Evolutionary conservation across 176 grass and related monocot species (phyloP), one percentile per base, ranked within the genome.

Genomic region (Ananas comosus): DNA sequence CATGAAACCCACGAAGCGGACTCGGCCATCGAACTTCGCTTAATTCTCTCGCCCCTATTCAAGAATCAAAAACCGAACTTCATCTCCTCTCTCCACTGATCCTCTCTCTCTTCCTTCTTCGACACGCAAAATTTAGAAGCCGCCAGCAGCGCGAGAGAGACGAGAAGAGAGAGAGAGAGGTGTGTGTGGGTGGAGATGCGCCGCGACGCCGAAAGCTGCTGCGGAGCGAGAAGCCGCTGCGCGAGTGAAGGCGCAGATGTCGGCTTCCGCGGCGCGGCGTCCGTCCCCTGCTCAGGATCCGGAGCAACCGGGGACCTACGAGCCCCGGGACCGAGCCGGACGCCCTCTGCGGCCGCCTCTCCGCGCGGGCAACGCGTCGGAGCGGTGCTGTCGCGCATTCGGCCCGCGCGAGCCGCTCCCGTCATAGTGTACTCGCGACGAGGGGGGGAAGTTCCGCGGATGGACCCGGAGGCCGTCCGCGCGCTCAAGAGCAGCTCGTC

Each of bases 361-460:
- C 83, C 42, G 14, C 42, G 14, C 50, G 22, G 4, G 69, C 23
- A 82, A 53, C 58, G 66, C 65, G 70, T 66, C 48, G 84, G 66
- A 64, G 70, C 61, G 50, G 29, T 17, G 65, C 29, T 42, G 70
- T 42, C n/a, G 56, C 12, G 11, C 58, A n/a, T n/a, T 47, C n/a
- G 85, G 78, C 81, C 75, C 18, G 82, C 64, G 13, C 80, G 84
- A n/a, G 68, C 94, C 94, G 23, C 77, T 97, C n/a, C 42, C 82
- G 89, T 18, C 82, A n/a, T 97, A 14, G 93, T 89, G 24, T 96
- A 96, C 83, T 90, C n/a, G 81, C 71, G 89, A 97, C 63, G 84
- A 97, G 10, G 87, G 79, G 70, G 94, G 94, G 14, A 85, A 74
- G 84, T 99, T 99, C 79, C 83, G n/a, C n/a, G 81, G 48, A 93